phyloP scores from a whole-genome alignment of 176 grass and related monocot species.

The Raddia guianensis region DNA sequence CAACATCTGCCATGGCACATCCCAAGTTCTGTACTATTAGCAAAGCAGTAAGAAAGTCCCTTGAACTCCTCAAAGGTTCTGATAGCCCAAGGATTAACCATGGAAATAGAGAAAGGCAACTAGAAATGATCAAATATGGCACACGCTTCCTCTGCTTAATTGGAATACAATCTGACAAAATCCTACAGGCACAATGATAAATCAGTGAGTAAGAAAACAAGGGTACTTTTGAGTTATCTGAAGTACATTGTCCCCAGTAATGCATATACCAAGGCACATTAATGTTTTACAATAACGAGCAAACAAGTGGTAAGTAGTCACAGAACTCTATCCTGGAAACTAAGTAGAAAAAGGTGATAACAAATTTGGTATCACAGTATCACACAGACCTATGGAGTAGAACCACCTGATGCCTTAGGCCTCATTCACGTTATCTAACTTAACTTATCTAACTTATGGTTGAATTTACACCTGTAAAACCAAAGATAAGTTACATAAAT shows the following conservation, averaged over 20 bases:
- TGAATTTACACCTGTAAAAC: too few species aligned
- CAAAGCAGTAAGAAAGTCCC: conserved; percentile 56
- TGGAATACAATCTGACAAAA: conserved; percentile 78
- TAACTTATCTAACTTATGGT: too few species aligned
- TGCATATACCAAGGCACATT: neutral
- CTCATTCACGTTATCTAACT: too few species aligned
- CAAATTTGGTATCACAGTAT: neutral
- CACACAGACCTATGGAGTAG: neutral
- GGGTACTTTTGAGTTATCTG: conserved; percentile 7
- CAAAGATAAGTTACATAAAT: too few species aligned
- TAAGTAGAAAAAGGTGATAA: neutral
- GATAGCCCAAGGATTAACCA: conserved; percentile 66
- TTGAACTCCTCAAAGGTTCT: conserved; percentile 56
- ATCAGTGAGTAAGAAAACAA: neutral
- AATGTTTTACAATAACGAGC: neutral
- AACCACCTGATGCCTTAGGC: neutral
- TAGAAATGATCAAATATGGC: conserved; percentile 77
- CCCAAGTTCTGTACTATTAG: conserved; percentile 70
- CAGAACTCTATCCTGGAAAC: neutral
- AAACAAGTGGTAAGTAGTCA: neutral
- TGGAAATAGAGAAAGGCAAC: conserved; percentile 61
- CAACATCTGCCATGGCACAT: conserved; percentile 82
- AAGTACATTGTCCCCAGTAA: neutral
- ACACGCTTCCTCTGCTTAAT: conserved; percentile 63
- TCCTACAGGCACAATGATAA: conserved; percentile 44